phyloP scores from a whole-genome alignment of 306 rosid species.

The Rosa multiflora region DNA sequence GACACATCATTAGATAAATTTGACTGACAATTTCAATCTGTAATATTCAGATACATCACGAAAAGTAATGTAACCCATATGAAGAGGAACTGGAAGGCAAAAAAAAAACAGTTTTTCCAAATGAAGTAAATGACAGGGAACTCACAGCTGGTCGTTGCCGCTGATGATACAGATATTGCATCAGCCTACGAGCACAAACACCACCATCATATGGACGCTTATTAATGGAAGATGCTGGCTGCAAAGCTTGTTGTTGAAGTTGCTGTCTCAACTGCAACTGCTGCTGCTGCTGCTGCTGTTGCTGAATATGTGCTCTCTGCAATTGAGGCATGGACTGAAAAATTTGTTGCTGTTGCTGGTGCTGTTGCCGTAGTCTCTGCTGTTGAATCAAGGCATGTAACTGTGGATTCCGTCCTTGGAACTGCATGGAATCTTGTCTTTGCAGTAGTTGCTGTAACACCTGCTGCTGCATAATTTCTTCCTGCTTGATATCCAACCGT shows the following conservation, averaged over 20 bases:
- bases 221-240: constrained; percentile 57
- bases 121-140: constrained; percentile 16
- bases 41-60: background rate
- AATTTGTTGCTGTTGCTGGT: constrained; percentile 48
- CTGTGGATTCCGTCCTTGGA: constrained; percentile 75
- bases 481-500: constrained; percentile 80
- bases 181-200: constrained; percentile 90
- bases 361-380: constrained; percentile 60
- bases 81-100: background rate
- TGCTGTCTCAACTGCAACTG: constrained; percentile 84
- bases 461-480: constrained; percentile 77
- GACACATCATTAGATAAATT: constrained; percentile 10
- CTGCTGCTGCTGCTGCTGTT: constrained; percentile 58
- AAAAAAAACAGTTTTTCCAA: background rate
- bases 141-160: constrained; percentile 82
- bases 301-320: constrained; percentile 76
- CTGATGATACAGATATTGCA: constrained; percentile 96
- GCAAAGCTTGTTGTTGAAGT: constrained; percentile 76
- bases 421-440: constrained; percentile 77
- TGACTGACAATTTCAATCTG: background rate
- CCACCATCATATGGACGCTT: constrained; percentile 83
- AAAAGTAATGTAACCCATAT: background rate
- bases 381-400: constrained; percentile 79
- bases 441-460: constrained; percentile 78
- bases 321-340: constrained; percentile 86